Evolutionary conservation across 1,284 basidiomycete species (phyloP), one percentile per base, ranked within the genome.

Genomic region (Violaceomyces palustris): DNA sequence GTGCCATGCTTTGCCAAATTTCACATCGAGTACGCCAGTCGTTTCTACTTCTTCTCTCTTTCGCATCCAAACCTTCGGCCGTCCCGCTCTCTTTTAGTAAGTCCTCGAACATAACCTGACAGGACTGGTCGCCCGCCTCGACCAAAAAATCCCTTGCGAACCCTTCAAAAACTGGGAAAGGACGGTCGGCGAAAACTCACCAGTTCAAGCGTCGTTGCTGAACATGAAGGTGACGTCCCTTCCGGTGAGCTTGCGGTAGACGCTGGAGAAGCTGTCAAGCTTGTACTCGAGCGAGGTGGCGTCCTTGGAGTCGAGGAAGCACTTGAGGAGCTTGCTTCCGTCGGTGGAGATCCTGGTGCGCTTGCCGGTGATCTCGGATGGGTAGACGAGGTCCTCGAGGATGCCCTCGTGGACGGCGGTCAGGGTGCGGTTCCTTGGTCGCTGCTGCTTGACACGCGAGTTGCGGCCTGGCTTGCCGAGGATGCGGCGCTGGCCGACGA

Each of bases 251-350:
- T 86, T 86, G 75, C 87, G 86, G 82, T 94, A 94, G 62, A 93
- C 87, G 43, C 86, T 88, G 51, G 88, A 86, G 79, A 94, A 94
- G 54, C 88, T 90, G 78, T 93, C 90, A 60, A 93, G 81, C 84
- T 99, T 99, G 87, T 99, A 97, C 82, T 98, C 94, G 76, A 98
- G 82, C 74, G 89, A 88, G 75, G 92, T 98, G 56, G 90, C 83
- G 76, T 99, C 94, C 79, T 98, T 98, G 63, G 90, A 82, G 82
- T 99, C 94, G 64, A 98, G 86, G 82, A 91, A 87, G 61, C 65
- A 67, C 64, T 69, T 70, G 58, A 73, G 63, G 38, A 68, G 50
- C 53, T 72, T 72, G 57, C 53, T 58, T 39, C 71, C 71, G 45
- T 74, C 72, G 30, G 71, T 68, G 36, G 66, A 56, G 31, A 73